Base-by-base conservation (phyloP, 208 protist genomes). In the Spironucleus salmonicida region DNA sequence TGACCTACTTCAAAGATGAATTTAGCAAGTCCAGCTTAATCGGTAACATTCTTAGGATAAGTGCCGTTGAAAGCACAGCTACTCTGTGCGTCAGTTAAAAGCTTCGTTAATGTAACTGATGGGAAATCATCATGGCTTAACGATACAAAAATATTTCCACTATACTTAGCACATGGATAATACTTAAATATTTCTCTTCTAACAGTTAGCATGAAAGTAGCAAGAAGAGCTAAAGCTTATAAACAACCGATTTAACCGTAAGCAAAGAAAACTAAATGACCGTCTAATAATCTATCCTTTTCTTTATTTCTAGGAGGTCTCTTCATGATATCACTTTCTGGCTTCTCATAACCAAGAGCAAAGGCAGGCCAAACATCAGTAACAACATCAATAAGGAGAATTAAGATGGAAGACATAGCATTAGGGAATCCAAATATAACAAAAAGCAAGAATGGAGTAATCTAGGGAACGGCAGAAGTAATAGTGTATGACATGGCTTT, bases 401-500 rank as follows among this genome's bases (percentile, higher is more conserved):
- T 62, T n/a, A 62, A 2, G 27, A 62, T 62, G 59, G 59, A 38
- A 26, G 7, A 32, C 7, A 62, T 4, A n/a, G 69, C 58, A 1
- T 49, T 26, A 42, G 69, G 69, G 7, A 75, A 27, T 7, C 69
- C 40, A 0, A 75, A 11, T 1, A 53, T 35, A 53, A 75, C 49
- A 58, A 58, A 75, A 9, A 29, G 1, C 38, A 75, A 58, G 38
- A 75, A 75, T 11, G 69, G 69, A 58, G 23, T 4, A 29, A 75
- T 57, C 38, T 75, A 15, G 19, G 76, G 76, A 35, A 79, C 76
- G 11, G 45, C 45, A 1, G 53, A 23, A 23, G 76, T 58, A 9
- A 79, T 59, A 32, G 74, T 76, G 29, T 79, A 79, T 29, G 42
- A 45, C 32, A 79, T 75, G 4, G 76, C 13, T 45, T 80, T 80